phyloP scores from a whole-genome alignment of 305 asterid species.

The Fraxinus angustifolia region DNA sequence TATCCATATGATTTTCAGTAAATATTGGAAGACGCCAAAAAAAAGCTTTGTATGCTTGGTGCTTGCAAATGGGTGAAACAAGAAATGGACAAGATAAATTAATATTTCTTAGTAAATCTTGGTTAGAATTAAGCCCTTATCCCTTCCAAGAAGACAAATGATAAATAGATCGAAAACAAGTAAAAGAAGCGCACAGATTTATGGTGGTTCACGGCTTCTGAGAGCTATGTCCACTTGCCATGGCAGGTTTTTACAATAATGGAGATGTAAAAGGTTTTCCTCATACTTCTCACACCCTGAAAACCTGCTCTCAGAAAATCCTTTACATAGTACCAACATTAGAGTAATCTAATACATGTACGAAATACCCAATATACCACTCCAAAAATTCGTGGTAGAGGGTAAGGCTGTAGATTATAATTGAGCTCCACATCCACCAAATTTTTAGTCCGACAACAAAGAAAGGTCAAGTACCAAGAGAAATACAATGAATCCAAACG shows the following conservation, averaged over 20 bases:
- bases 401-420: neutral
- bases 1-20: neutral
- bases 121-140: neutral
- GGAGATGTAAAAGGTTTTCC: neutral
- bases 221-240: neutral
- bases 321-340: neutral
- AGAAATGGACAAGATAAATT: neutral
- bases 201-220: neutral
- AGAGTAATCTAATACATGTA: neutral
- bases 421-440: neutral
- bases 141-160: neutral
- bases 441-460: neutral
- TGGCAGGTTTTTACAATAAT: neutral
- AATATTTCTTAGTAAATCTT: neutral
- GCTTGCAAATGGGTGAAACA: neutral
- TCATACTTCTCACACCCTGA: neutral
- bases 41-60: neutral
- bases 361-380: neutral
- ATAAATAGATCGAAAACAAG: neutral
- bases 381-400: neutral
- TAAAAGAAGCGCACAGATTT: neutral
- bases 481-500: neutral
- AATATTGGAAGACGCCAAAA: neutral
- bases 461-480: neutral
- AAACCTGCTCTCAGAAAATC: neutral